Conservation (phyloP, 2,329 filamentous ascomycete genomes). For the Phialophora tarda region DNA sequence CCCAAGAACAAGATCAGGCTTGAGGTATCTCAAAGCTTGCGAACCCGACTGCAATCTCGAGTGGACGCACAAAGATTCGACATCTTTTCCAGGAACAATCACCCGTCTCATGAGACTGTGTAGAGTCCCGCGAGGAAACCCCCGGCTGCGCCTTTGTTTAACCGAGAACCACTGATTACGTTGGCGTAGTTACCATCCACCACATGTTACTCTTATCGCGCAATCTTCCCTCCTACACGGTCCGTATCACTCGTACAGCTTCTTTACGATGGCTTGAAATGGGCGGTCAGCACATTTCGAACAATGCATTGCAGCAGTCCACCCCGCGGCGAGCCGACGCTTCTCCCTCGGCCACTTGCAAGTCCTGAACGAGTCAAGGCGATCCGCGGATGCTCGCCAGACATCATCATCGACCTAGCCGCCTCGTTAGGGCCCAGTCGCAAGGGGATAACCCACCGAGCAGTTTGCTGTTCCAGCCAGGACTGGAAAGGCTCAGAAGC, state of each 20-base stretch:
- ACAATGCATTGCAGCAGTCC: constrained; percentile 22
- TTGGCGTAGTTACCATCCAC: neutral
- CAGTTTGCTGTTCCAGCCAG: constrained; percentile 19
- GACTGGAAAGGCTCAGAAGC: constrained; percentile 14
- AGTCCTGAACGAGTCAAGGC: neutral
- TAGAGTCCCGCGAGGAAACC: constrained; percentile 18
- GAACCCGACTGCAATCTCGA: constrained; percentile 14
- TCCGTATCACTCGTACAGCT: neutral
- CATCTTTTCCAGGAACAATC: neutral
- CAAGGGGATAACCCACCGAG: constrained; percentile 16
- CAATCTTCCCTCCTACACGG: neutral
- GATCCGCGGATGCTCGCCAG: neutral
- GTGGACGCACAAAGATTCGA: neutral
- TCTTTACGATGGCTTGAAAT: neutral
- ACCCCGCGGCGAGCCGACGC: constrained; percentile 7
- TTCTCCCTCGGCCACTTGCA: constrained; percentile 3
- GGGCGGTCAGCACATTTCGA: constrained; percentile 23
- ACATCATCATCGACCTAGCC: neutral
- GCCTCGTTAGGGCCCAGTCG: constrained; percentile 23
- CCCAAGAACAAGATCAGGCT: neutral
- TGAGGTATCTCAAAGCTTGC: constrained; percentile 7
- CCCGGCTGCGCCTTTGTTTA: neutral
- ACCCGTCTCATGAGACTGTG: neutral
- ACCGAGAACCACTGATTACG: constrained; percentile 4
- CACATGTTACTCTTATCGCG: constrained; percentile 3